Base-by-base conservation (phyloP, 129 eudicot genomes). In the Saposhnikovia divaricata region DNA sequence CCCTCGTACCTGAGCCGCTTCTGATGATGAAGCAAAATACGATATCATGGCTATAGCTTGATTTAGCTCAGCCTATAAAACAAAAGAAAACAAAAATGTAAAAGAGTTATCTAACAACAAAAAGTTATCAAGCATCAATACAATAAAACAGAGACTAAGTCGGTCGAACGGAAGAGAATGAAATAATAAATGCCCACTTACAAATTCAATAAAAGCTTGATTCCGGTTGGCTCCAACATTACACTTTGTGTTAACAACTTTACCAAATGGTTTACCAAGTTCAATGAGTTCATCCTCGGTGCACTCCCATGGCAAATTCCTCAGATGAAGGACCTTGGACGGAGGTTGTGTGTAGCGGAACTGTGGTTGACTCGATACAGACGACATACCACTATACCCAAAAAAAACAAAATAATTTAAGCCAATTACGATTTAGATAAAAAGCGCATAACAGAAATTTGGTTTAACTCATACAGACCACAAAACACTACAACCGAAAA, bases 21-120 rank as follows among this genome's bases (percentile, higher is more conserved):
- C 99, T n/a, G 99, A 95, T 13, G 99, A 95, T 76, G 99, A 95
- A 59, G 97, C 97, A 87, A 89, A 95, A 78, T 95, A 95, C 21
- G 99, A 95, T 85, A 95, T 95, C 99, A 95, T 95, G 31, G 96
- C 92, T 75, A 95, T 95, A 48, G 97, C 99, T 83, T 95, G 99
- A 82, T 92, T 95, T 79, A 89, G 76, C 74, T 95, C 97, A 55
- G 95, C 95, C 98, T 95, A 45, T 23, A 79, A 76, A 75, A 79
- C 21, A 28, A 45, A 15, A 27, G 1, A 11, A n/a, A n/a, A n/a
- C n/a, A n/a, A 9, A 2, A 23, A 31, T 31, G 16, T 12, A 28
- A 21, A 31, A 28, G 21, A 66, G 9, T 15, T 15, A 61, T 13
- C 38, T 13, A 4, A 68, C 39, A 68, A 11, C 73, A 68, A 68